These are phyloP conservation scores for Gymnopus androsaceus DNA, from an alignment of 1,284 basidiomycete genomes.

Conservation along the genomic window DNA sequence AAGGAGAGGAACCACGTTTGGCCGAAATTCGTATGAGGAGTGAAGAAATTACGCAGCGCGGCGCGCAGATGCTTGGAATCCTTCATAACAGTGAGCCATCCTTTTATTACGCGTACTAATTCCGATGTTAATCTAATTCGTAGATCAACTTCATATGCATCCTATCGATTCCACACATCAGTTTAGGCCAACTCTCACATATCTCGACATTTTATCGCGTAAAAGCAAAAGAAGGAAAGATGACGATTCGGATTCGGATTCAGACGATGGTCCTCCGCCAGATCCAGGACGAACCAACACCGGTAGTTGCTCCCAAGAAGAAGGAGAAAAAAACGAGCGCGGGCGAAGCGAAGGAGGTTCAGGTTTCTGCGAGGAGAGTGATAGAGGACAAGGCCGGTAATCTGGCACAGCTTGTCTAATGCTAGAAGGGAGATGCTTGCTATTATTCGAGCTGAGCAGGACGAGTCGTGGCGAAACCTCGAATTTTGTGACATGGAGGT, in stretches of 20 bases:
- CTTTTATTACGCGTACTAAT: slow-evolving; percentile 14
- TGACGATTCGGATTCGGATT: slow-evolving; percentile 64
- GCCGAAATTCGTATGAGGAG: slow-evolving; percentile 71
- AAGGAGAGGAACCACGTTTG: slow-evolving; percentile 60
- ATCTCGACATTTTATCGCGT: slow-evolving; percentile 69
- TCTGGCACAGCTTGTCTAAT: slow-evolving; percentile 50
- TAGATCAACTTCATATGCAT: slow-evolving; percentile 76
- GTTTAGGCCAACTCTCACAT: slow-evolving; percentile 75
- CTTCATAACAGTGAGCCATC: slow-evolving; percentile 45
- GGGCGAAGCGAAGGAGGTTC: slow-evolving; percentile 69
- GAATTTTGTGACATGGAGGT: slow-evolving; percentile 68
- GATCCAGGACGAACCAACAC: slow-evolving; percentile 71
- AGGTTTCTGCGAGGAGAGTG: slow-evolving; percentile 72
- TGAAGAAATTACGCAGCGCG: slow-evolving; percentile 64
- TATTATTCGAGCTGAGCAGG: slow-evolving; percentile 70
- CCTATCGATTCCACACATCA: slow-evolving; percentile 77
- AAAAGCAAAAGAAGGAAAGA: slow-evolving; percentile 55
- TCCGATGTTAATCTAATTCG: slow-evolving; percentile 9
- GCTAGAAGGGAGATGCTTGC: slow-evolving; percentile 73
- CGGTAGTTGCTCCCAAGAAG: slow-evolving; percentile 46
- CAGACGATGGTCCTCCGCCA: slow-evolving; percentile 75
- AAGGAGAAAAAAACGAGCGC: slow-evolving; percentile 33
- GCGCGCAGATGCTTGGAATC: slow-evolving; percentile 71
- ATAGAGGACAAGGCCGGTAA: slow-evolving; percentile 51
- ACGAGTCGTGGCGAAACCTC: slow-evolving; percentile 69